phyloP scores from a whole-genome alignment of 139 green algal genomes.

The Haematococcus lacustris region DNA sequence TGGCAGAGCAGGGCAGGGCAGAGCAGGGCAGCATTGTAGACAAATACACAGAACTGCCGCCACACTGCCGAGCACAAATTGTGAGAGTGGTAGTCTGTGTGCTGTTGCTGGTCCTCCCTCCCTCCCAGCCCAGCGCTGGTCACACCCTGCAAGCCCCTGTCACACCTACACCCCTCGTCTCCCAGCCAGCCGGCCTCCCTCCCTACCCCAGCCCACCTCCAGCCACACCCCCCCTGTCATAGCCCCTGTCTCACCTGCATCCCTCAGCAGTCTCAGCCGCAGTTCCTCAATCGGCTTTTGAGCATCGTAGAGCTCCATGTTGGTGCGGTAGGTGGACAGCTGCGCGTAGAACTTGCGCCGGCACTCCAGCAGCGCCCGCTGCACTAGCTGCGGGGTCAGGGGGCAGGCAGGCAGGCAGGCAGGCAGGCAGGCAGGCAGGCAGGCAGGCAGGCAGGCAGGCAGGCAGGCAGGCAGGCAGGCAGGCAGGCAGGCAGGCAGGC shows the following conservation, averaged over 20 bases:
- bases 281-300: slow-evolving; percentile 24
- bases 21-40: too few relatives aligned
- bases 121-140: not conserved
- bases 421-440: too few relatives aligned
- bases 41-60: not conserved
- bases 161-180: not conserved
- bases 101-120: not conserved
- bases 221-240: not conserved
- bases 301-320: slow-evolving; percentile 10
- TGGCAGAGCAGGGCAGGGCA: not conserved
- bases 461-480: too few relatives aligned
- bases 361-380: not conserved
- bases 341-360: slow-evolving; percentile 8
- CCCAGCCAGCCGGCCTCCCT: not conserved
- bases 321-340: slow-evolving; percentile 5
- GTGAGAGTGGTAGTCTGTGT: not conserved
- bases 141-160: not conserved
- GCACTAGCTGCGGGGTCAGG: too few relatives aligned
- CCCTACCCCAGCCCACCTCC: not conserved
- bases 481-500: too few relatives aligned
- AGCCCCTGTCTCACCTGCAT: not conserved
- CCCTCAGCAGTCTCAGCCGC: slow-evolving; percentile 15
- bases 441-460: too few relatives aligned
- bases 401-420: too few relatives aligned
- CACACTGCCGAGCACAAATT: not conserved